A percentile compares a stretch with the other conserved stretches of the same genome.
Conservation (phyloP, 306 rosid genomes). For the Pyrus pyrifolia region DNA sequence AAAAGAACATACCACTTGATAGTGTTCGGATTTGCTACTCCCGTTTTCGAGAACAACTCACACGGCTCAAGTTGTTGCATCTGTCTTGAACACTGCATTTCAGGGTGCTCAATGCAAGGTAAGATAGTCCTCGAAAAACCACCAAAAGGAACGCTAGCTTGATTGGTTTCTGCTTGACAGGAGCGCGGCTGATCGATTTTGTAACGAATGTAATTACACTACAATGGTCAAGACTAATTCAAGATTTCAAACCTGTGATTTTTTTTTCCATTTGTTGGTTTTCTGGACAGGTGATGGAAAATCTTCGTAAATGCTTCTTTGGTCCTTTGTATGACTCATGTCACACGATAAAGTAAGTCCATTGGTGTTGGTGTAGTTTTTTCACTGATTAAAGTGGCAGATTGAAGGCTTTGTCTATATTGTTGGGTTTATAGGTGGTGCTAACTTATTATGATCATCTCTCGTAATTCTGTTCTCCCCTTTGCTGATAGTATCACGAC, state of each 20-base stretch:
- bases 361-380: neutral
- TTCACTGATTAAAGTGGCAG: neutral
- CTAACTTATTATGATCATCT: neutral
- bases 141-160: neutral
- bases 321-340: slow-evolving; percentile 74
- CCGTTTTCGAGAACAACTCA: slow-evolving; percentile 81
- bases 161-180: neutral
- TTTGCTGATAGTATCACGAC: slow-evolving; percentile 43
- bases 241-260: neutral
- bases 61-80: slow-evolving; percentile 58
- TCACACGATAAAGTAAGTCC: slow-evolving; percentile 79
- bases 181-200: neutral
- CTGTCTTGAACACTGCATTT: slow-evolving; percentile 50
- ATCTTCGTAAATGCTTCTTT: slow-evolving; percentile 74
- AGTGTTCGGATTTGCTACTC: slow-evolving; percentile 71
- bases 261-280: neutral
- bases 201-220: neutral
- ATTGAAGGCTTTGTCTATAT: neutral
- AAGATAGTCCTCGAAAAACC: neutral
- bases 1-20: slow-evolving; percentile 35
- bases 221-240: neutral
- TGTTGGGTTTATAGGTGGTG: neutral
- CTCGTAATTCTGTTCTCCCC: slow-evolving; percentile 9
- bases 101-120: slow-evolving; percentile 73
- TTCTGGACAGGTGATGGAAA: slow-evolving; percentile 43